phyloP scores from a whole-genome alignment of 1,284 basidiomycete species.

The Inonotus obliquus region DNA sequence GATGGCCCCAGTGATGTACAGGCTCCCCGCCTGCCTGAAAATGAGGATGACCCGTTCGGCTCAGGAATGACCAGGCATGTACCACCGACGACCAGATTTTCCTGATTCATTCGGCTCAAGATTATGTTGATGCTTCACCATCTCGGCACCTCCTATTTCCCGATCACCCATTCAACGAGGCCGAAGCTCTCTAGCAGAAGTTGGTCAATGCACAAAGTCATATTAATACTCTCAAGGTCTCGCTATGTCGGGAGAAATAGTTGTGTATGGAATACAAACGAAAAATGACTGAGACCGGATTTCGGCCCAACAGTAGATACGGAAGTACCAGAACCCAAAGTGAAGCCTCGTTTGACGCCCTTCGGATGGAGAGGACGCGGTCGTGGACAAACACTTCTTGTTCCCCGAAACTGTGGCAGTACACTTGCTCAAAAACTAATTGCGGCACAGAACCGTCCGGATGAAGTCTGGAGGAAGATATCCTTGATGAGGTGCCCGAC shows the following conservation, averaged over 20 bases:
- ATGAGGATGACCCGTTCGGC: slow-evolving; percentile 65
- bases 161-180: slow-evolving; percentile 72
- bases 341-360: slow-evolving; percentile 31
- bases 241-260: slow-evolving; percentile 77
- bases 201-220: slow-evolving; percentile 80
- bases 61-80: slow-evolving; percentile 47
- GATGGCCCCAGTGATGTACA: slow-evolving; percentile 43
- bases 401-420: slow-evolving; percentile 43
- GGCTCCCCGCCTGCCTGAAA: slow-evolving; percentile 53
- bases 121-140: slow-evolving; percentile 58
- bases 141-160: slow-evolving; percentile 55
- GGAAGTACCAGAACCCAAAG: slow-evolving; percentile 36
- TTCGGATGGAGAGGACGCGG: slow-evolving; percentile 38
- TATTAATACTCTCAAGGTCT: slow-evolving; percentile 73
- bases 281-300: slow-evolving; percentile 40
- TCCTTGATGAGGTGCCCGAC: slow-evolving; percentile 37
- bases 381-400: slow-evolving; percentile 32
- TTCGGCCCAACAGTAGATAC: slow-evolving; percentile 31
- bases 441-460: slow-evolving; percentile 45
- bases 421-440: slow-evolving; percentile 60
- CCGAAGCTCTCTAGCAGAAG: slow-evolving; percentile 72
- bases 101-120: slow-evolving; percentile 48
- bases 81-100: slow-evolving; percentile 56
- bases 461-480: slow-evolving; percentile 42
- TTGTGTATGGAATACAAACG: slow-evolving; percentile 60